Percentiles rank a stretch among this genome's conserved stretches.
Conservation (phyloP, 192 early-diverging fungal genomes). For the Coemansia sp. region DNA sequence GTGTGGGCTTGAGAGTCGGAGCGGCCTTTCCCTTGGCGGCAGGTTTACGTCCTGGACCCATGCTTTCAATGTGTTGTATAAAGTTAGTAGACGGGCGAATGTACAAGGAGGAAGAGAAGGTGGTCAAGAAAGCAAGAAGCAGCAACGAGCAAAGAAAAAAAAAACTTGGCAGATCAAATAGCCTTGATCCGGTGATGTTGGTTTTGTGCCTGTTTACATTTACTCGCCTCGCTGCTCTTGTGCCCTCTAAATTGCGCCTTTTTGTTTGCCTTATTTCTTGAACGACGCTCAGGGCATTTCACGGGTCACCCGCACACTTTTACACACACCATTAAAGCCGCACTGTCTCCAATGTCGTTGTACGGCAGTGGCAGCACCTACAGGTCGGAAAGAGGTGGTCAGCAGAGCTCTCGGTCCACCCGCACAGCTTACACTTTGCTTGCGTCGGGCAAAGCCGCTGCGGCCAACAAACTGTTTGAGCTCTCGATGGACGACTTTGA, state of each 20-base stretch:
- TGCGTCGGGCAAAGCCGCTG: not conserved
- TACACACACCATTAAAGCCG: not conserved
- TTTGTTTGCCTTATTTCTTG: not conserved
- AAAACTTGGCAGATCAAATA: not conserved
- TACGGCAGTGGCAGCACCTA: conserved; percentile 11
- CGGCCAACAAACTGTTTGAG: conserved; percentile 16
- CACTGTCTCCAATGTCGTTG: conserved; percentile 19
- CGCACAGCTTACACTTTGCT: conserved; percentile 21
- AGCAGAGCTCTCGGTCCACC: conserved; percentile 1
- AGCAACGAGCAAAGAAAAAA: not conserved
- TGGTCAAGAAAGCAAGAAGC: not conserved
- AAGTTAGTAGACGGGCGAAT: not conserved
- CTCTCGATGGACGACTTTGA: conserved; percentile 32
- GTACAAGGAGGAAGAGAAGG: not conserved
- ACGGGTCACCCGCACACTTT: too few relatives aligned
- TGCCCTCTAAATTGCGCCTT: too few relatives aligned
- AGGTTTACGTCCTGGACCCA: conserved; percentile 18
- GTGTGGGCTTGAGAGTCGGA: conserved; percentile 18
- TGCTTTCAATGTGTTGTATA: not conserved
- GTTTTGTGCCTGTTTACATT: not conserved
- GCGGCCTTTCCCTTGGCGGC: conserved; percentile 7
- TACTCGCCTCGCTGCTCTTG: too few relatives aligned
- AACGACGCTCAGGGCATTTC: not conserved
- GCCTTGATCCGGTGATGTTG: not conserved
- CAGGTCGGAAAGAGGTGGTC: not conserved